Conservation (phyloP, 1,284 basidiomycete species). For the Earliella scabrosa region DNA sequence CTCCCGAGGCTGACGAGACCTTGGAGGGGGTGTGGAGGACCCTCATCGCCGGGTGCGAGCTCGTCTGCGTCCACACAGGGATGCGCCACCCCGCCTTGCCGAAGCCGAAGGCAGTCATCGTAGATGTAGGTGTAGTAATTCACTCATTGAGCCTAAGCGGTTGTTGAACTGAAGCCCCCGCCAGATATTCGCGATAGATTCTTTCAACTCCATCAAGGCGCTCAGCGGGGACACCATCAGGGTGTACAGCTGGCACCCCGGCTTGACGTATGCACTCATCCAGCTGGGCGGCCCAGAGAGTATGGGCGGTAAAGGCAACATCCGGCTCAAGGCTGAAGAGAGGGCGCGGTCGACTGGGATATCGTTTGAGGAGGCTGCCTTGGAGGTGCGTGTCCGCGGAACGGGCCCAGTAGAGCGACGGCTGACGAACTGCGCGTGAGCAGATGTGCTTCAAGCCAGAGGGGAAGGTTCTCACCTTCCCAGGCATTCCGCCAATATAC, state of each 20-base stretch:
- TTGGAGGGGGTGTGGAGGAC: background rate
- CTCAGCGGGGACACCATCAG: constrained; percentile 17
- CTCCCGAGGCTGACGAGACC: background rate
- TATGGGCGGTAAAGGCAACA: constrained; percentile 20
- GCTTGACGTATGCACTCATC: constrained; percentile 14
- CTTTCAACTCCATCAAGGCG: constrained; percentile 6
- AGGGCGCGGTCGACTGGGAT: constrained; percentile 14
- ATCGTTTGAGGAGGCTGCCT: constrained; percentile 10
- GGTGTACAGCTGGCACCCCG: constrained; percentile 21
- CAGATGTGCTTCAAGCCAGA: constrained; percentile 12
- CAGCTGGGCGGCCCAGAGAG: constrained; percentile 21
- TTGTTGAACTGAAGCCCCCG: background rate
- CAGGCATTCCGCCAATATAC: constrained; percentile 29
- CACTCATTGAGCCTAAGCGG: too few relatives aligned
- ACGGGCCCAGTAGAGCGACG: too few relatives aligned
- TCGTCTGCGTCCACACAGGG: constrained; percentile 6
- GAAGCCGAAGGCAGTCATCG: constrained; percentile 8
- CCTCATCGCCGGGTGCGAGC: background rate
- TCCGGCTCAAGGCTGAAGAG: constrained; percentile 15
- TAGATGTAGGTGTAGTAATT: constrained; percentile 14
- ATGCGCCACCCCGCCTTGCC: background rate
- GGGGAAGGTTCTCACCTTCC: constrained; percentile 21
- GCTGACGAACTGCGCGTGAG: background rate
- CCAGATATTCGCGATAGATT: constrained; percentile 20
- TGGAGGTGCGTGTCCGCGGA: constrained; percentile 10